phyloP scores from a whole-genome alignment of 2,329 filamentous ascomycete genomes.

The Periconia sp. region DNA sequence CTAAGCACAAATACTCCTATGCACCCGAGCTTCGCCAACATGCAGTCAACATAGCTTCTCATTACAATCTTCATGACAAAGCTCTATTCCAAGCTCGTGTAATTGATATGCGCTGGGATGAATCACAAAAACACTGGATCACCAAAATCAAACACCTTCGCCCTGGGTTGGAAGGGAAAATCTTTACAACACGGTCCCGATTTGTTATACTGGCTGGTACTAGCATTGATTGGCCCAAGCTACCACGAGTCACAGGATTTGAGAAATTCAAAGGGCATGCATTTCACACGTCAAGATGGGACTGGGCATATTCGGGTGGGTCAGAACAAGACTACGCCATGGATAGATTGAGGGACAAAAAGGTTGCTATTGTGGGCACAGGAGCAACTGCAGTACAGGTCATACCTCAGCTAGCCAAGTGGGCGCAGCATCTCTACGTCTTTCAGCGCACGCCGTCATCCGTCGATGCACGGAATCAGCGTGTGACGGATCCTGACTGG shows the following conservation, averaged over 20 bases:
- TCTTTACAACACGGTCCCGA: conserved; percentile 10
- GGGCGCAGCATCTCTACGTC: conserved; percentile 39
- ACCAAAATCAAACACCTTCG: neutral
- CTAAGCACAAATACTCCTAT: conserved; percentile 48
- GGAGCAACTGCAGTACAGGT: conserved; percentile 48
- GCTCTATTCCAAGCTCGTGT: conserved; percentile 51
- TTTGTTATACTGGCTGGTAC: neutral
- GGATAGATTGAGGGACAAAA: conserved; percentile 20
- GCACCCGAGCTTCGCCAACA: conserved; percentile 50
- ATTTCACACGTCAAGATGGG: conserved; percentile 51
- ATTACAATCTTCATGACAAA: conserved; percentile 43
- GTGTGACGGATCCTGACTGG: conserved; percentile 44
- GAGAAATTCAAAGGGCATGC: conserved; percentile 41
- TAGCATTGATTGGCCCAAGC: conserved; percentile 27
- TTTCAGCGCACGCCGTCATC: conserved; percentile 48
- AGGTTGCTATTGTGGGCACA: conserved; percentile 29
- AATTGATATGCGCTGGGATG: conserved; percentile 50
- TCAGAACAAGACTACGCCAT: conserved; percentile 26
- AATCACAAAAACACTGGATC: conserved; percentile 12
- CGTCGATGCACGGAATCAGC: conserved; percentile 39
- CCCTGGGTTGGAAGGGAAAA: neutral
- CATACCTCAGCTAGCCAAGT: conserved; percentile 44
- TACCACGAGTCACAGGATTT: conserved; percentile 46
- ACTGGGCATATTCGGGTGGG: conserved; percentile 47
- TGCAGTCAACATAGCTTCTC: conserved; percentile 43